Base-by-base conservation (phyloP, 306 rosid genomes). In the Cucumis hystrix region DNA sequence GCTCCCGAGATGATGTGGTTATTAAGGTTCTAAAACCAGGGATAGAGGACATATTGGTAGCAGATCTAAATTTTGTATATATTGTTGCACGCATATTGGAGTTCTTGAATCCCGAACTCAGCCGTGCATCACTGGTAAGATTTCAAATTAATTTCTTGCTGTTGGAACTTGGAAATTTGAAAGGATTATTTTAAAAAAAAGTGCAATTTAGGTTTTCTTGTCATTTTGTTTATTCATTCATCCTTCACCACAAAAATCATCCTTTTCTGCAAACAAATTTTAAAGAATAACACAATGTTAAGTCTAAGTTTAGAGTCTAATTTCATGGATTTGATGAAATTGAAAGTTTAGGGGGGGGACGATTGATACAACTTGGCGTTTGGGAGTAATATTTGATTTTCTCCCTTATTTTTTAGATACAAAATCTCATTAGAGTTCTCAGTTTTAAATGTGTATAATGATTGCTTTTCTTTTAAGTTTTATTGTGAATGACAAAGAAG, bases 1-100 rank as follows among this genome's bases (percentile, higher is more conserved):
- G 98, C 77, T 88, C 93, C 18, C 82, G n/a, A 78, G 97, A 92
- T 78, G 98, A 95, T 84, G 97, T 95, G 82, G 97, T 92, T 70
- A 90, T 95, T 80, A 92, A 95, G 91, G 90, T 95, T 85, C 87
- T 95, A 85, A 95, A 95, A 85, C 97, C 98, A 3, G 98, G 98
- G 84, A 92, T 95, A 62, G 91, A 95, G 82, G 98, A 95, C 79
- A 77, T 89, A 85, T 54, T 95, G 80, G 96, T 95, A 74, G 97
- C 97, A 41, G 98, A 95, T 90, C 97, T 95, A 78, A 95, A 95
- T 84, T 95, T 95, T 73, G 64, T 95, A 43, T 95, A 95, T 76
- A 84, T 95, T 68, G 96, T 88, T 84, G 93, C 96, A 81, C 92
- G 97, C 72, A 80, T 95, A 83, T 66, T 95, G 87, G 98, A 95